These are phyloP conservation scores for Oryza meyeriana DNA, from an alignment of 176 grass and related monocot genomes.

Conservation along the genomic window DNA sequence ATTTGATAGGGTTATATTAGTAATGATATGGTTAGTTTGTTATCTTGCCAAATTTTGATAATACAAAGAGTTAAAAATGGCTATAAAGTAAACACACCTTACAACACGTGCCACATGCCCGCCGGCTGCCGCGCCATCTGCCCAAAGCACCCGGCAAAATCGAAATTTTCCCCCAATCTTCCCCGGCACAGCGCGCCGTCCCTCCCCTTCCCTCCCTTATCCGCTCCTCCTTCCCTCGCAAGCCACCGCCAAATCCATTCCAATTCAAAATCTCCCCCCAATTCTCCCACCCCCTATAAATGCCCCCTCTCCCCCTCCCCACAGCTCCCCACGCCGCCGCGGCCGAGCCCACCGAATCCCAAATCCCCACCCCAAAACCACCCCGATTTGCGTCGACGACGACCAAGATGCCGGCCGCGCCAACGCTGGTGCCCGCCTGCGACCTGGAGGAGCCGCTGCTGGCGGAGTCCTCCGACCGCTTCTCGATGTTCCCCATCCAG, in stretches of 20 bases:
- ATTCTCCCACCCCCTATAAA: constrained; percentile 25
- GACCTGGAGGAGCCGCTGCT: constrained; percentile 80
- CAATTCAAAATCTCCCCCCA: constrained; percentile 36
- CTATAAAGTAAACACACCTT: too few species aligned
- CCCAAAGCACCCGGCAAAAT: constrained; percentile 34
- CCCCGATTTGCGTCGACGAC: neutral
- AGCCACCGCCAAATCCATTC: constrained; percentile 31
- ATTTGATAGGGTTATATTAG: too few species aligned
- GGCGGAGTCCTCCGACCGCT: constrained; percentile 62
- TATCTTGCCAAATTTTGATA: too few species aligned
- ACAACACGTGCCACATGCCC: neutral
- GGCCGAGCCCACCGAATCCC: neutral
- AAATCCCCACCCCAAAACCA: neutral
- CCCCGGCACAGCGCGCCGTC: constrained; percentile 28
- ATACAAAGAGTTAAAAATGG: too few species aligned
- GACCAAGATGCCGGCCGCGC: constrained; percentile 57
- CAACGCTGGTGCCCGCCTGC: constrained; percentile 36
- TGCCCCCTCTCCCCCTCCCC: neutral
- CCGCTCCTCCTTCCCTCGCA: constrained; percentile 45
- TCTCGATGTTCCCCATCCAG: constrained; percentile 78
- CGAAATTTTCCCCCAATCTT: constrained; percentile 25
- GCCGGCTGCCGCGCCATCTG: neutral
- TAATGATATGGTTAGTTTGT: too few species aligned
- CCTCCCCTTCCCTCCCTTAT: constrained; percentile 3
- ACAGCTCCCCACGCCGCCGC: neutral